A percentile compares a stretch with the other conserved stretches of the same genome.
Evolutionary conservation across 768 basidiomycete genomes (phyloP).

Genomic region (Ramaria rubella): DNA sequence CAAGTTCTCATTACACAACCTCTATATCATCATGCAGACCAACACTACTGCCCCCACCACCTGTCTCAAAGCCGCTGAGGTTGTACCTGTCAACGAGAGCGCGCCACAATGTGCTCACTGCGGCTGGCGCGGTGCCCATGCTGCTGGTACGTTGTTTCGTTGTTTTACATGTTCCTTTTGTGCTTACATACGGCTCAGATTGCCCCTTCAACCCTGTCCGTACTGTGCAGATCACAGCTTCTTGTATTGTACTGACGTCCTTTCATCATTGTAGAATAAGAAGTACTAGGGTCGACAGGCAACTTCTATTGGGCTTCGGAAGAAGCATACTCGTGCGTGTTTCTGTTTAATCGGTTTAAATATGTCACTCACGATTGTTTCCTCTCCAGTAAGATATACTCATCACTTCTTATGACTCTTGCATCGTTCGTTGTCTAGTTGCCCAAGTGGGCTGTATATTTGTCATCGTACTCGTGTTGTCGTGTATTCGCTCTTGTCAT

Average conservation of each 20-base stretch:
- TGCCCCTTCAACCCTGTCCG: constrained; percentile 3
- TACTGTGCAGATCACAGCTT: neutral
- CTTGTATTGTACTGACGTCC: neutral
- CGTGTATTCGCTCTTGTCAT: too few relatives aligned
- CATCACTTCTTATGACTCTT: too few relatives aligned
- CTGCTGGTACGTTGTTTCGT: constrained; percentile 15
- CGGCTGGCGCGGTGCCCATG: constrained; percentile 55
- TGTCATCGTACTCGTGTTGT: too few relatives aligned
- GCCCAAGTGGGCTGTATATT: too few relatives aligned
- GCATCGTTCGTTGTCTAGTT: too few relatives aligned
- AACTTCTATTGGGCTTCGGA: too few relatives aligned
- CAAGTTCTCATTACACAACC: neutral
- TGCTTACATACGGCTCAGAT: neutral
- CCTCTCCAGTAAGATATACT: too few relatives aligned
- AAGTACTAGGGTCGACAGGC: neutral
- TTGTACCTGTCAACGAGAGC: constrained; percentile 37
- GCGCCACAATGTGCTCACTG: constrained; percentile 78
- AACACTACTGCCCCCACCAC: neutral
- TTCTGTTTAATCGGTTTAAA: too few relatives aligned
- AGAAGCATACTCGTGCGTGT: too few relatives aligned
- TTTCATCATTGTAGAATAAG: neutral
- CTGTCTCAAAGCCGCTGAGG: neutral
- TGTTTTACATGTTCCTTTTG: neutral
- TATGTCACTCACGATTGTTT: too few relatives aligned
- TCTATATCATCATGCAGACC: neutral